phyloP scores from a whole-genome alignment of 129 eudicot species.

The Kitagawia praeruptora region DNA sequence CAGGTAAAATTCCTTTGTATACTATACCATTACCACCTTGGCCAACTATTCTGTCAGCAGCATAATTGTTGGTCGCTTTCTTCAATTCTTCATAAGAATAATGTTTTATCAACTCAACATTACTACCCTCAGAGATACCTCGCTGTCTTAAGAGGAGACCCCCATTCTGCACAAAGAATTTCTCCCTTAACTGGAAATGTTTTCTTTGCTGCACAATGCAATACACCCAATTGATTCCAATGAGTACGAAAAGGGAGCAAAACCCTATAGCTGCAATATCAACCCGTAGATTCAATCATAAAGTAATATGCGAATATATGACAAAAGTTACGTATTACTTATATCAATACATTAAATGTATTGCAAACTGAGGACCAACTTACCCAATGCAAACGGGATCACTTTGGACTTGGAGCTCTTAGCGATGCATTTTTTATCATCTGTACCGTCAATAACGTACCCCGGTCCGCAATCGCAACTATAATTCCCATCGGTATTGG shows the following conservation, averaged over 20 bases:
- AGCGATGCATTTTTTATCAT: constrained; percentile 21
- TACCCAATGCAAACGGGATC: constrained; percentile 20
- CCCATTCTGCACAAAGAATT: constrained; percentile 36
- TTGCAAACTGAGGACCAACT: not conserved
- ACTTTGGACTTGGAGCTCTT: constrained; percentile 1
- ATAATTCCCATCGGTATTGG: constrained; percentile 25
- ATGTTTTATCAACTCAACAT: constrained; percentile 25
- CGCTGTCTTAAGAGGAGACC: constrained; percentile 34
- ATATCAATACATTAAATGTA: too few relatives aligned
- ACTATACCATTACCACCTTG: constrained; percentile 42
- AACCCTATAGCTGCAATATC: constrained; percentile 21
- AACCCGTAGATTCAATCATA: too few relatives aligned
- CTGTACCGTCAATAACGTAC: not conserved
- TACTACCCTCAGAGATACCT: constrained; percentile 17
- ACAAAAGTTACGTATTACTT: not conserved
- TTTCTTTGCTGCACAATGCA: constrained; percentile 28
- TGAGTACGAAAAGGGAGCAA: constrained; percentile 27
- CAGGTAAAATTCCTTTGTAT: constrained; percentile 29
- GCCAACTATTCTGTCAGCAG: constrained; percentile 32
- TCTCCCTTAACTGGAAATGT: constrained; percentile 18
- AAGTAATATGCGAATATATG: not conserved
- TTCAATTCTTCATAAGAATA: constrained; percentile 31
- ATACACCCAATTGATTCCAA: constrained; percentile 31
- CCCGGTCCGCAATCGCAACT: constrained; percentile 31
- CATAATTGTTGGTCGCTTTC: constrained; percentile 42